Conservation (phyloP, 768 basidiomycete genomes). For the Filobasidium floriforme region DNA sequence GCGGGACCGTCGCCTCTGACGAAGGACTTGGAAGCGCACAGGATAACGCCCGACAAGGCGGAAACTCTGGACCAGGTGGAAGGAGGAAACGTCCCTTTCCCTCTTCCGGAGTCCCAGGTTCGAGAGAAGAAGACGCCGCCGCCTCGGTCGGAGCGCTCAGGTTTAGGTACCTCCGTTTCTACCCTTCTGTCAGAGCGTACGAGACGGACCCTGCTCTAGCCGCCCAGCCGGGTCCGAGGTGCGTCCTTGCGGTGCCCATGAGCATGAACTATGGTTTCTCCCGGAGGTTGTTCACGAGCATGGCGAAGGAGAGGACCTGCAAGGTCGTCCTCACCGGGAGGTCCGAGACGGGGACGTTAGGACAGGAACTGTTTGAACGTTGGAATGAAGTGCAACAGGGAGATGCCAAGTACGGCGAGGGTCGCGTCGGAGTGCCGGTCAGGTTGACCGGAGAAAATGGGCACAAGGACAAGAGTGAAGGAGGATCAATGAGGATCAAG, state of each 20-base stretch:
- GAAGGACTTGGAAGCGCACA: slow-evolving; percentile 56
- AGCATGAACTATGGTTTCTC: slow-evolving; percentile 89
- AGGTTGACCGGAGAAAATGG: slow-evolving; percentile 65
- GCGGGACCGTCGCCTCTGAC: slow-evolving; percentile 86
- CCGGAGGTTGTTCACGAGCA: slow-evolving; percentile 72
- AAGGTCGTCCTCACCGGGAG: slow-evolving; percentile 76
- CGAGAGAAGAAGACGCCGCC: slow-evolving; percentile 50
- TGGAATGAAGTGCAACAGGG: slow-evolving; percentile 80
- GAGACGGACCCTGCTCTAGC: slow-evolving; percentile 66
- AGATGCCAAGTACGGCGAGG: slow-evolving; percentile 78
- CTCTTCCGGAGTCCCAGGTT: no score
- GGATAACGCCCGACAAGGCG: slow-evolving; percentile 51
- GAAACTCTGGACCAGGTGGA: no score
- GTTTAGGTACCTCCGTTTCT: slow-evolving; percentile 80
- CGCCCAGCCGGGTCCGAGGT: slow-evolving; percentile 57
- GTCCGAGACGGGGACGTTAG: slow-evolving; percentile 71
- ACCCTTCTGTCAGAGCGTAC: slow-evolving; percentile 70
- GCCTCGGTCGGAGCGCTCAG: background rate
- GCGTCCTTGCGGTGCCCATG: slow-evolving; percentile 86
- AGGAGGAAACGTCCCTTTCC: slow-evolving; percentile 1
- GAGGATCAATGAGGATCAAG: slow-evolving; percentile 45
- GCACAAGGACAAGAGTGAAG: background rate
- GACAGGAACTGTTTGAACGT: slow-evolving; percentile 66
- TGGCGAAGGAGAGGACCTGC: slow-evolving; percentile 73
- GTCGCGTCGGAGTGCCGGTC: slow-evolving; percentile 75